Base-by-base conservation (phyloP, 1,284 basidiomycete species). In the Trametes versicolor region DNA sequence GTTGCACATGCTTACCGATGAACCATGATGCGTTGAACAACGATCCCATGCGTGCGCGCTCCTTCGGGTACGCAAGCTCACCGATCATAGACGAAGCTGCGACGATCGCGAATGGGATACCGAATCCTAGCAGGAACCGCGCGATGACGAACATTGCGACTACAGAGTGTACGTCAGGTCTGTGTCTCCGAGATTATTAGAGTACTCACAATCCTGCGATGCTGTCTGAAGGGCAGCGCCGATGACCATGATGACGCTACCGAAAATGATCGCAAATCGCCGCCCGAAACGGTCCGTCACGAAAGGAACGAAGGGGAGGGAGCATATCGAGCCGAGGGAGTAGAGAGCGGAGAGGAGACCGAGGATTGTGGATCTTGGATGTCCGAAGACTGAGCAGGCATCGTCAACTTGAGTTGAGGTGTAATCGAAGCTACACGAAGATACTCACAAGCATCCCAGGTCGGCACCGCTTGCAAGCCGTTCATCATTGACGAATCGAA, bases 221-320 rank as follows among this genome's bases (percentile, higher is more conserved):
- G 88, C 86, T 9, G 87, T 88, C 69, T 92, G 91, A 36, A 92
- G 64, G n/a, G 83, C 85, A 19, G 87, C 89, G 47, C 83, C 88
- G 61, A 87, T 76, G 62, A 84, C 82, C 86, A 92, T 91, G 70
- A 91, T 83, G 4, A 71, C 23, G 23, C 87, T 87, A 58, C 89
- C 89, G 43, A 90, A 69, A 73, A 87, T 83, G 50, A 91, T 83
- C 8, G 89, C 81, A 27, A 74, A 75, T 37, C 86, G 82, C 67
- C 90, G 88, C 54, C 90, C 90, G 55, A 90, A 72, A 53, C 83
- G 83, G 70, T 92, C 90, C 34, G 89, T 83, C 25, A 90, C 68
- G 70, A 87, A 88, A 0, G 90, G 89, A 0, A 88, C 83, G 72
- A 91, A 84, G 5, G 88, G 89, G 69, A 87, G 87, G 3, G 83